Evolutionary conservation across 805 yeast genomes (phyloP), one percentile per base, ranked within the genome.

Genomic region (Hanseniaspora valbyensis): DNA sequence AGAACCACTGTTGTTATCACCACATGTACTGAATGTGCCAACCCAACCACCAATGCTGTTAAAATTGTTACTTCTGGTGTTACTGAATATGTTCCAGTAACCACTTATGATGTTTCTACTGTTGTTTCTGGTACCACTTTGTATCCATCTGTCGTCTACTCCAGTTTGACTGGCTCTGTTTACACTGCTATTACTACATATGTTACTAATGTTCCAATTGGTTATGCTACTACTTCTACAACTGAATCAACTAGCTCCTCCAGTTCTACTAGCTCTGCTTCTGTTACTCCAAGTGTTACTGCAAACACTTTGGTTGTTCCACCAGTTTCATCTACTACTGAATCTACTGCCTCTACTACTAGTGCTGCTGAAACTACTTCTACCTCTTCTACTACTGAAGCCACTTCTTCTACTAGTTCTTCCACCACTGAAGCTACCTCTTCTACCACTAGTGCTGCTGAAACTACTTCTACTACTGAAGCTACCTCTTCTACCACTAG

Each of bases 121-220:
- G 49, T 44, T 29, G 28, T 44, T 25, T 44, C 49, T 10, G 55
- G 56, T 30, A 41, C 50, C 25, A 52, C 53, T 24, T 46, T 36
- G 22, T 42, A 48, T 28, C 45, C 53, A 42, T 39, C 52, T 13
- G 54, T 55, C 39, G 45, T 34, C 6, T 40, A 50, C 49, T 38
- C 54, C 13, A 53, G 49, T 18, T 34, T 52, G 14, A 16, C 42
- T 22, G 30, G 44, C 26, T 50, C 52, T 29, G 44, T 52, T 9
- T 54, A 24, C 50, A 48, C 54, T 39, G 55, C 51, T 14, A 40
- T 51, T 41, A 55, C 57, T 38, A 52, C 53, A 3, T 55, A 54
- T 38, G 40, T 53, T 37, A 54, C 55, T 37, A 25, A 34, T 39
- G 29, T 44, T 49, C 40, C 54, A 19, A 34, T 39, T 22, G 34